A percentile compares a stretch with the other conserved stretches of the same genome.
These are phyloP conservation scores for Trematosphaeria pertusa DNA, from an alignment of 2,329 filamentous ascomycete species.

Conservation along the genomic window DNA sequence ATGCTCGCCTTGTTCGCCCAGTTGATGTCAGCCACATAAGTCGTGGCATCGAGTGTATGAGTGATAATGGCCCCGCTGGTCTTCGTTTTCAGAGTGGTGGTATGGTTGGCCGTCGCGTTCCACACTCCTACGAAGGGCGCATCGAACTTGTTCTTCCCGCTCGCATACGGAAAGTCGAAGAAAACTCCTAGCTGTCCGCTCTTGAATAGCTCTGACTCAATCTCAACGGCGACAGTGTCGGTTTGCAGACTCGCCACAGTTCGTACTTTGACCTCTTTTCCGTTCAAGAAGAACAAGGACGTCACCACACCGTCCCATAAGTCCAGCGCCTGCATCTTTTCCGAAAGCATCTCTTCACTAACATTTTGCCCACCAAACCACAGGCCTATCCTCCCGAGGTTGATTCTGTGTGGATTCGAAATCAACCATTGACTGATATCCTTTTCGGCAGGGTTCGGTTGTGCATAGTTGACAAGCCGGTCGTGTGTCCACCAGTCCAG, in stretches of 20 bases:
- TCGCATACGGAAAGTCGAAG: constrained; percentile 61
- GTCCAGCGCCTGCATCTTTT: constrained; percentile 55
- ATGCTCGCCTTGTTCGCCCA: constrained; percentile 49
- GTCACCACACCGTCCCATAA: constrained; percentile 56
- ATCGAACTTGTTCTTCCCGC: constrained; percentile 59
- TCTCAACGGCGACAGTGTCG: constrained; percentile 54
- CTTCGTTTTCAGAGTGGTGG: constrained; percentile 44
- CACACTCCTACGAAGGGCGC: constrained; percentile 62
- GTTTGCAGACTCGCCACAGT: constrained; percentile 56
- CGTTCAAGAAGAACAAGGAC: constrained; percentile 55
- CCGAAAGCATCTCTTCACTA: constrained; percentile 50
- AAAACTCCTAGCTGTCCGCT: constrained; percentile 54
- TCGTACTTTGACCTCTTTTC: constrained; percentile 49
- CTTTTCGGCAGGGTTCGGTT: constrained; percentile 50
- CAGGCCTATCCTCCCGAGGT: constrained; percentile 58
- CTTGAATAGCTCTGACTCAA: constrained; percentile 53
- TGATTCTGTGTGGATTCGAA: constrained; percentile 61
- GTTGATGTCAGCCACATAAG: constrained; percentile 50
- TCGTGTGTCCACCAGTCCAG: constrained; percentile 55
- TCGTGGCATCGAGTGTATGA: constrained; percentile 54
- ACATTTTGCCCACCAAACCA: constrained; percentile 51
- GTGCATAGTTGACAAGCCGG: constrained; percentile 52
- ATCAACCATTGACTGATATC: constrained; percentile 62
- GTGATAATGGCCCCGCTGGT: constrained; percentile 48
- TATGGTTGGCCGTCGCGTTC: constrained; percentile 56